phyloP scores from a whole-genome alignment of 2,329 filamentous ascomycete species.

The Claviceps sp. region DNA sequence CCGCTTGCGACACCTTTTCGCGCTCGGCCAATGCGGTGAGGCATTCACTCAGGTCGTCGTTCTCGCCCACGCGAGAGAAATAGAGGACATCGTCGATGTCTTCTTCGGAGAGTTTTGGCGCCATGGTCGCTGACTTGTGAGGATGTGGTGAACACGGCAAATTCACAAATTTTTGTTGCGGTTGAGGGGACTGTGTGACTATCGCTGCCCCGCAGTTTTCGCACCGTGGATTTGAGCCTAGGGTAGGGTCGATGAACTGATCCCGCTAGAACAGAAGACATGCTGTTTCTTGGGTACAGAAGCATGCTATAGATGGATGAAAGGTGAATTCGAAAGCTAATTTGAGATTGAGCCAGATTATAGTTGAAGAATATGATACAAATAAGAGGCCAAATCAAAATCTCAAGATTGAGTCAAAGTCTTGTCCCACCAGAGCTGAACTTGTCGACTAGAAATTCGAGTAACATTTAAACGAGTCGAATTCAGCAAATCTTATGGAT shows the following conservation, averaged over 20 bases:
- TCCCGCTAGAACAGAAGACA: too few species aligned
- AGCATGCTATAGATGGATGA: too few species aligned
- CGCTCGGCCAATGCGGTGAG: slow-evolving; percentile 48
- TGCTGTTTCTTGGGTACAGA: too few species aligned
- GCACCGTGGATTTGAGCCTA: slow-evolving; percentile 16
- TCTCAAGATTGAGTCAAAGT: too few species aligned
- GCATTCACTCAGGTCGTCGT: slow-evolving; percentile 47
- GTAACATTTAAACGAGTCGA: too few species aligned
- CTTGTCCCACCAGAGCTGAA: too few species aligned
- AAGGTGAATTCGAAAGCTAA: too few species aligned
- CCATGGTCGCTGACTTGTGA: slow-evolving; percentile 20
- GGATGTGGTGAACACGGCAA: slow-evolving; percentile 8
- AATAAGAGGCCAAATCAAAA: too few species aligned
- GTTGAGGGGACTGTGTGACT: slow-evolving; percentile 27
- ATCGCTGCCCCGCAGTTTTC: slow-evolving; percentile 19
- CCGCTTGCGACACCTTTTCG: slow-evolving; percentile 44
- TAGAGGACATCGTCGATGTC: slow-evolving; percentile 89
- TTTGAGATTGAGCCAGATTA: too few species aligned
- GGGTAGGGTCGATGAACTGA: neutral
- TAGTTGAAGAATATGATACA: too few species aligned
- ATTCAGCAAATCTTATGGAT: neutral
- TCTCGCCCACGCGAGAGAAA: slow-evolving; percentile 66
- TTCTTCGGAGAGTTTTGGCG: slow-evolving; percentile 53
- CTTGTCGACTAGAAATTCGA: too few species aligned
- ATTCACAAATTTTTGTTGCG: slow-evolving; percentile 12